A percentile compares a stretch with the other conserved stretches of the same genome.
These are phyloP conservation scores for Eutrema japonicum DNA, from an alignment of 345 rosid genomes.

Conservation along the genomic window DNA sequence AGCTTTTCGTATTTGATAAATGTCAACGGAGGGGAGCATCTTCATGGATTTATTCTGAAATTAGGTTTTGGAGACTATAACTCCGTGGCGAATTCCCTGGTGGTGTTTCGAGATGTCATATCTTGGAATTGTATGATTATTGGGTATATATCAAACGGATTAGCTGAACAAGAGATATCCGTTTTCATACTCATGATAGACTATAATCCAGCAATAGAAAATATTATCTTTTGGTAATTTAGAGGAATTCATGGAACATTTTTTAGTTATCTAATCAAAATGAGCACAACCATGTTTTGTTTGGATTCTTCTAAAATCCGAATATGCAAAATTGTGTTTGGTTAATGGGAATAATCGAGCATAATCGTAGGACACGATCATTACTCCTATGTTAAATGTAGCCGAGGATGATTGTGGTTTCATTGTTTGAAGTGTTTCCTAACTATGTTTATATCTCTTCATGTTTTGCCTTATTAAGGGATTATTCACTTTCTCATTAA, in stretches of 20 bases:
- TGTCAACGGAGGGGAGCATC: constrained; percentile 56
- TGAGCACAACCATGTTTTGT: constrained; percentile 10
- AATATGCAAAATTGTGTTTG: neutral
- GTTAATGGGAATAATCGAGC: neutral
- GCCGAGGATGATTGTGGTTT: neutral
- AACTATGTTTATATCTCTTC: too few relatives aligned
- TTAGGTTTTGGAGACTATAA: constrained; percentile 51
- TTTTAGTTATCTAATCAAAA: too few relatives aligned
- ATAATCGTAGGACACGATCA: neutral
- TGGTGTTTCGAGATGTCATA: constrained; percentile 60
- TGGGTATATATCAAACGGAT: constrained; percentile 53
- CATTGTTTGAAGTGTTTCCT: neutral
- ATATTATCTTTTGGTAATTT: neutral
- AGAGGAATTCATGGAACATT: neutral
- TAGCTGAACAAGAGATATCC: constrained; percentile 50
- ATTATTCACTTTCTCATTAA: too few relatives aligned
- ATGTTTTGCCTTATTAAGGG: too few relatives aligned
- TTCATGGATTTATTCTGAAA: constrained; percentile 61
- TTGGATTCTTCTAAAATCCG: neutral
- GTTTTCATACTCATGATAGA: constrained; percentile 30
- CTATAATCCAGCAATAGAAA: neutral
- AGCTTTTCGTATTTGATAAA: constrained; percentile 52
- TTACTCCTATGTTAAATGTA: neutral
- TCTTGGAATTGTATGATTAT: constrained; percentile 75
- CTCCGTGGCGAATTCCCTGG: constrained; percentile 57